A percentile compares a stretch with the other conserved stretches of the same genome.
These are phyloP conservation scores for Geotrichum candidum DNA, from an alignment of 1,139 yeast species.

Conservation along the genomic window DNA sequence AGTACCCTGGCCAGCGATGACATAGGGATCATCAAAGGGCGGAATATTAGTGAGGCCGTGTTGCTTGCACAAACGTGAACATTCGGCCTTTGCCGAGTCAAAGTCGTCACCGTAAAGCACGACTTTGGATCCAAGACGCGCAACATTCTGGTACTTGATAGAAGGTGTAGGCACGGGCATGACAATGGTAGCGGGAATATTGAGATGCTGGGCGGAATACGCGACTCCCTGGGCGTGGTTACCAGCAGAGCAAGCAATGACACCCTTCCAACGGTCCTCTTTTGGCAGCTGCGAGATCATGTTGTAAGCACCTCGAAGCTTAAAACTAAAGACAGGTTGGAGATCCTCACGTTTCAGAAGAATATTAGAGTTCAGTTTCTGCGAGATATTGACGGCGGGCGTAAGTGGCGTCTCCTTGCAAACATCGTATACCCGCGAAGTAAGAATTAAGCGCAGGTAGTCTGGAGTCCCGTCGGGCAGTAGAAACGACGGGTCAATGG, in stretches of 20 bases:
- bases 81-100: constrained; percentile 86
- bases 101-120: constrained; percentile 90
- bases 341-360: constrained; percentile 85
- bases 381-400: constrained; percentile 68
- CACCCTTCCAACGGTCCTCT: constrained; percentile 71
- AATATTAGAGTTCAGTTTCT: constrained; percentile 65
- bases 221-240: constrained; percentile 99
- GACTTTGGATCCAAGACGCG: constrained; percentile 89
- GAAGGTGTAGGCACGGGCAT: constrained; percentile 98
- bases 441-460: constrained; percentile 78
- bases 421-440: constrained; percentile 92
- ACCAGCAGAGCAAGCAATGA: constrained; percentile 97
- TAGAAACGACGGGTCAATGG: constrained; percentile 24
- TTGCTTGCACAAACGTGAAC: constrained; percentile 60
- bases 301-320: constrained; percentile 94
- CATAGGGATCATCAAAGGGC: constrained; percentile 96
- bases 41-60: constrained; percentile 84
- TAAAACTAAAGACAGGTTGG: constrained; percentile 91
- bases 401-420: constrained; percentile 85
- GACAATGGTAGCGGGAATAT: constrained; percentile 90
- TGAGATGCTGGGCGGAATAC: constrained; percentile 73
- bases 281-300: constrained; percentile 84
- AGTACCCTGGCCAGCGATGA: constrained; percentile 99
- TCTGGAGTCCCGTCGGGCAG: constrained; percentile 56
- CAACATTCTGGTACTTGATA: constrained; percentile 84